A percentile compares a stretch with the other conserved stretches of the same genome.
These are phyloP conservation scores for Physaria fendleri DNA, from an alignment of 345 rosid species.

Conservation along the genomic window DNA sequence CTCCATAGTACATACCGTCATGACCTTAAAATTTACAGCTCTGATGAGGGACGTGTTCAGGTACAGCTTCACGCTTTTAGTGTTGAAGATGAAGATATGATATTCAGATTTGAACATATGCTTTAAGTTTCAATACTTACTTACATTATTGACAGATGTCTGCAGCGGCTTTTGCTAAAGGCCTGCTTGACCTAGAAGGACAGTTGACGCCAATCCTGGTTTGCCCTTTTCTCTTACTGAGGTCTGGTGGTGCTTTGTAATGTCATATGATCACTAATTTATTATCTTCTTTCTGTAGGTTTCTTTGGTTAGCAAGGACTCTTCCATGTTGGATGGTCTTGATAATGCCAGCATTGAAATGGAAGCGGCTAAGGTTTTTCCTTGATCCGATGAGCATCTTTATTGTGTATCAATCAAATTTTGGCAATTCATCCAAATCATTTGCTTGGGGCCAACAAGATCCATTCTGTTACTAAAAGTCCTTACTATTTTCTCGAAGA, in stretches of 20 bases:
- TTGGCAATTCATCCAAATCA: not conserved
- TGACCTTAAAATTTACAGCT: slow-evolving; percentile 98
- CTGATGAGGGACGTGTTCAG: slow-evolving; percentile 99
- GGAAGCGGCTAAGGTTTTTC: slow-evolving; percentile 90
- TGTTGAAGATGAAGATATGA: not conserved
- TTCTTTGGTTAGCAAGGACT: slow-evolving; percentile 99
- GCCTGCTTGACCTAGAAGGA: slow-evolving; percentile 99
- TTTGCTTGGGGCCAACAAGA: not conserved
- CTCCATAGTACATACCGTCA: slow-evolving; percentile 98
- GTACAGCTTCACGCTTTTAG: slow-evolving; percentile 31
- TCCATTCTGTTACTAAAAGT: not conserved
- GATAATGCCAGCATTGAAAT: slow-evolving; percentile 94
- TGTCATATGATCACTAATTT: not conserved
- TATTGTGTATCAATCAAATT: not conserved
- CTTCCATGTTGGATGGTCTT: slow-evolving; percentile 99
- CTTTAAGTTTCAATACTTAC: not conserved
- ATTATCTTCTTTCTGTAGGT: slow-evolving; percentile 47
- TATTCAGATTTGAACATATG: not conserved
- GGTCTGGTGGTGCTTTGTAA: not conserved
- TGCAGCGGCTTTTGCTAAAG: slow-evolving; percentile 99
- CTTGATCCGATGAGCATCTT: slow-evolving; percentile 2
- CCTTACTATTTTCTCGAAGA: not conserved
- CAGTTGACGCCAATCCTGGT: slow-evolving; percentile 98
- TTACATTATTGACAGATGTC: slow-evolving; percentile 70
- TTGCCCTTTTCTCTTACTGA: slow-evolving; percentile 20